Evolutionary conservation across 164 flowering plant genomes (phyloP), one percentile per base, ranked within the genome.

Genomic region (Aristolochia californica): DNA sequence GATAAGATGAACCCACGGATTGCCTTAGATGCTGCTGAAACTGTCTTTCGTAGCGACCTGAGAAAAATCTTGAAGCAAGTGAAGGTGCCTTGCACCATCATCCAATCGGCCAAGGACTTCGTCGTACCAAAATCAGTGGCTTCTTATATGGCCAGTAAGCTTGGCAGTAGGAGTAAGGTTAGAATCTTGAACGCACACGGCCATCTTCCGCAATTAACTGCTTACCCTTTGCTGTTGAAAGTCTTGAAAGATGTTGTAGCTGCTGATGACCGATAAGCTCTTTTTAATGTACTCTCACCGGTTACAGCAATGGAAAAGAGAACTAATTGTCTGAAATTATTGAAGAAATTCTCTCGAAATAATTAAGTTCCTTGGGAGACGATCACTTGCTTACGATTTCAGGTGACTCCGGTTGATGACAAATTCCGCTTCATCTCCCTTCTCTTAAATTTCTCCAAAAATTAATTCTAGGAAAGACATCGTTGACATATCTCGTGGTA

Each of bases 121-220:
- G 55, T 67, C 0, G 78, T 72, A n/a, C 80, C 80, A n/a, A 24
- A 23, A 18, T 50, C 49, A 5, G 76, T 76, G 18, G 62, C 82
- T 24, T 62, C 18, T 28, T 78, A 73, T 66, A 62, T 78, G 59
- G 48, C 68, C 53, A 34, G 17, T 4, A 56, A 54, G 45, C 65
- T 75, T 8, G 72, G 74, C 5, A 63, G 68, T 8, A 13, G n/a
- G 22, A 44, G 61, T 3, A 61, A 18, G 57, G 75, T 74, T 15
- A 62, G 70, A 56, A 64, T 77, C 25, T 48, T 77, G 30, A 24
- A 58, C 28, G 62, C 78, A 12, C 47, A 68, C 49, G 80, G 82
- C 59, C 82, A 78, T 66, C 49, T 78, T 14, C 82, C 82, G 16
- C 72, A 62, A 53, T 63, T 78, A 1, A 75, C 72, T 22, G 74